Conservation (phyloP, 2,329 filamentous ascomycete species). For the Aspergillus tamarii region DNA sequence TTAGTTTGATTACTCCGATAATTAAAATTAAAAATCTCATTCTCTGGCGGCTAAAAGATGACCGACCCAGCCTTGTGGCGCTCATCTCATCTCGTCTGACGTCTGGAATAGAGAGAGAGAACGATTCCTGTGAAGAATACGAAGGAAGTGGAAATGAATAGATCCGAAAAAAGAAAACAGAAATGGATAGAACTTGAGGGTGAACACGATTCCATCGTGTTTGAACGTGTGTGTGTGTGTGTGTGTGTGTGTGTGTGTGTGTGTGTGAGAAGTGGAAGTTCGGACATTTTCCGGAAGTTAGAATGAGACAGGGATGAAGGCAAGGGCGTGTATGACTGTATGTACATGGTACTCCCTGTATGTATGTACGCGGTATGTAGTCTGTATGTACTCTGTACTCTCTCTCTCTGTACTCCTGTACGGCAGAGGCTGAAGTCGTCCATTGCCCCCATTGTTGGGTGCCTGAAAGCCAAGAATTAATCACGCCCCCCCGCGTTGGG, state of each 20-base stretch:
- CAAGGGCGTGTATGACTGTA: not conserved
- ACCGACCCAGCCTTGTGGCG: not conserved
- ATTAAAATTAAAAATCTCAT: constrained; percentile 5
- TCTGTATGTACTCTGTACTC: not conserved
- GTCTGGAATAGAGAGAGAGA: not conserved
- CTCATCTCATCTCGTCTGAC: not conserved
- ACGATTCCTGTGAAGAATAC: not conserved
- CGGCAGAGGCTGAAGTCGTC: not conserved
- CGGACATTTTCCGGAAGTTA: constrained; percentile 12
- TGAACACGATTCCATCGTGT: not conserved
- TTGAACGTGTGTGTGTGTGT: too few species aligned
- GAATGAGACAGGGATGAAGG: not conserved
- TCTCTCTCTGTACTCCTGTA: not conserved
- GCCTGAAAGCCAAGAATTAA: constrained; percentile 1
- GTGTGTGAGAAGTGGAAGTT: not conserved
- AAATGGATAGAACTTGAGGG: not conserved
- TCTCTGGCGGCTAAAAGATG: not conserved
- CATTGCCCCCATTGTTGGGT: not conserved
- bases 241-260: too few species aligned
- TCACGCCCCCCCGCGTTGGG: not conserved
- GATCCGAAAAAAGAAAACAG: not conserved
- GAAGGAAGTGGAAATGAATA: not conserved
- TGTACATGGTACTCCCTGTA: not conserved
- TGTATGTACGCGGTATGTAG: not conserved
- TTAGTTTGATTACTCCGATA: not conserved